A percentile compares a stretch with the other conserved stretches of the same genome.
Conservation (phyloP, 1,139 yeast species). For the Starmera stellimalicola region DNA sequence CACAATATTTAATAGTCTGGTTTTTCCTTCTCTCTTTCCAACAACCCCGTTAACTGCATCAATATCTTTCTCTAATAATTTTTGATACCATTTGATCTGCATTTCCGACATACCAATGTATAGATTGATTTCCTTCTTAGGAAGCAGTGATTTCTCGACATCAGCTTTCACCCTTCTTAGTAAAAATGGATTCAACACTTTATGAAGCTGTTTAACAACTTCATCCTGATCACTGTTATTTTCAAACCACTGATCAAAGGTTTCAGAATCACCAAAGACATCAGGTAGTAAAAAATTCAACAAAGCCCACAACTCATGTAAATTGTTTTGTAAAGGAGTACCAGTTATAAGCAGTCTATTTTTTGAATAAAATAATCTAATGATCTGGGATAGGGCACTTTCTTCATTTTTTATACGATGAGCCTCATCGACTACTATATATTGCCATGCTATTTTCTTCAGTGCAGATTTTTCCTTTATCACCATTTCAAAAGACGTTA, state of each 20-base stretch:
- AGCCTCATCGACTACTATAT: constrained; percentile 91
- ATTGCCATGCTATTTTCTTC: constrained; percentile 86
- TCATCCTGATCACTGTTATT: constrained; percentile 49
- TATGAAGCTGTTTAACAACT: constrained; percentile 78
- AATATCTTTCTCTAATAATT: constrained; percentile 80
- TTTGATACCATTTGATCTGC: constrained; percentile 90
- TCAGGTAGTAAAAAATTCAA: constrained; percentile 87
- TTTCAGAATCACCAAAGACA: constrained; percentile 84
- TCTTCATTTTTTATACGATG: constrained; percentile 95
- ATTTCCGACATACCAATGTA: constrained; percentile 92
- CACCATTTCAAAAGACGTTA: constrained; percentile 90
- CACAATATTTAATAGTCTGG: constrained; percentile 81
- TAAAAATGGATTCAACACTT: constrained; percentile 78
- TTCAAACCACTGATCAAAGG: constrained; percentile 84
- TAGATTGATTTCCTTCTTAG: constrained; percentile 82
- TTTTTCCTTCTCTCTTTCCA: constrained; percentile 84
- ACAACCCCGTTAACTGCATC: constrained; percentile 94
- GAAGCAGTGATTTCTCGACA: constrained; percentile 83
- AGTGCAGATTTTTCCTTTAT: constrained; percentile 76
- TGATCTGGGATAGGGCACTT: constrained; percentile 80
- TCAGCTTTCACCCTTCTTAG: constrained; percentile 86
- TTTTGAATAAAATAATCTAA: constrained; percentile 75
- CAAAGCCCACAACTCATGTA: constrained; percentile 94
- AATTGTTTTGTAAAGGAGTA: constrained; percentile 88
- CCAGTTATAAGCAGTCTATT: constrained; percentile 88